Base-by-base conservation (phyloP, 169 alveolate species). In the Haemoproteus tartakovskyi region DNA sequence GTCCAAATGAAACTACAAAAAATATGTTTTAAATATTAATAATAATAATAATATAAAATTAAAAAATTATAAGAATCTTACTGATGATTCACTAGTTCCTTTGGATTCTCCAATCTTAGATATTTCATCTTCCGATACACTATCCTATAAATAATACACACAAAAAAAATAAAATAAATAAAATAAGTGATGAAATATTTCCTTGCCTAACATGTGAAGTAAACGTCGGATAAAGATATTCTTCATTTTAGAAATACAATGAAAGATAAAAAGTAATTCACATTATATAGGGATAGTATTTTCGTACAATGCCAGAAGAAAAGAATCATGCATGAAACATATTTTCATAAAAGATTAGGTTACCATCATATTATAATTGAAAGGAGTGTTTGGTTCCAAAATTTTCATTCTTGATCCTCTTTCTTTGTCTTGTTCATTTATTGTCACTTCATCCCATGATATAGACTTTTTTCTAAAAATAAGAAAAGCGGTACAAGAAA, bases 351-450 rank as follows among this genome's bases (percentile, higher is more conserved):
- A n/a, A n/a, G n/a, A n/a, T n/a, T n/a, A n/a, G n/a, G n/a, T n/a
- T 79, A 85, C 90, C 85, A 70, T 74, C 47, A 87, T 38, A 62
- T 50, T 63, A 88, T 79, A 86, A 80, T 85, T 78, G 60, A 80
- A 91, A 4, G 95, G 95, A n/a, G 95, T 91, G 52, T 86, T 80
- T 14, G 87, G 91, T 63, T 91, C 95, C 40, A 86, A 37, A 38
- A 91, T 91, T 51, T 91, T 91, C 70, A 70, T 59, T 48, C 95
- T 56, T 8, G 95, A 89, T 6, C 95, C 95, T 41, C 95, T 67
- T 21, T 63, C 93, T 46, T 90, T 90, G 82, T 91, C 93, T 45
- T 91, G 95, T 59, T 91, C 95, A 12, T 87, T 86, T 24, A 91
- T 91, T 14, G 89, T 67, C 30, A 80, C 87, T 60, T 91, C 95